Percentiles rank a stretch among this genome's conserved stretches.
These are phyloP conservation scores for Azolla pinnata DNA, from an alignment of 75 land plant species.

Conservation along the genomic window DNA sequence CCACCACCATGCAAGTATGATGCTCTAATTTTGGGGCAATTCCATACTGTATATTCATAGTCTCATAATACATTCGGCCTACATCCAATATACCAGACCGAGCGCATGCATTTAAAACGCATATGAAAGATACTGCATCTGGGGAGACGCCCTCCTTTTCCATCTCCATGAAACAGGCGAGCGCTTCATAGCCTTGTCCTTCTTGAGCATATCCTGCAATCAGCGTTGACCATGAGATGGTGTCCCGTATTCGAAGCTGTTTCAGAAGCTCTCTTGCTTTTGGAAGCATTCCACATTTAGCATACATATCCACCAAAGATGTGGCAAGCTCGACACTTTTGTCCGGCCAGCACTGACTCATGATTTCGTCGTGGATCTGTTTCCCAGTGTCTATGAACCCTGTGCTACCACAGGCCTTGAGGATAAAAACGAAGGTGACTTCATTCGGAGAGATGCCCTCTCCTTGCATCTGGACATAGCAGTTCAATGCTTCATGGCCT, in stretches of 20 bases:
- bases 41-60: slow-evolving; percentile 26
- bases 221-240: slow-evolving; percentile 21
- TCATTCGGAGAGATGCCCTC: slow-evolving; percentile 15
- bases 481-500: slow-evolving; percentile 19
- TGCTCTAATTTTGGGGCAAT: slow-evolving; percentile 28
- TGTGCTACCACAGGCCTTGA: slow-evolving; percentile 34
- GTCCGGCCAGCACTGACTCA: slow-evolving; percentile 31
- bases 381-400: slow-evolving; percentile 22
- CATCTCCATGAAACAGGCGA: slow-evolving; percentile 26
- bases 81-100: slow-evolving; percentile 35
- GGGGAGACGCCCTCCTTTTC: slow-evolving; percentile 6
- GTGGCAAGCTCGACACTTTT: slow-evolving; percentile 15
- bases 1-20: slow-evolving; percentile 40
- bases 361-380: slow-evolving; percentile 25
- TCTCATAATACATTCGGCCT: slow-evolving; percentile 27
- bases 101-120: slow-evolving; percentile 33
- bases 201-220: slow-evolving; percentile 29
- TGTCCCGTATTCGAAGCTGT: slow-evolving; percentile 8
- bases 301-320: slow-evolving; percentile 30
- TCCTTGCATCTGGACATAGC: slow-evolving; percentile 21
- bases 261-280: slow-evolving; percentile 13
- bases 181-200: slow-evolving; percentile 22
- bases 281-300: slow-evolving; percentile 14
- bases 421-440: slow-evolving; percentile 30
- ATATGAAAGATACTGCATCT: slow-evolving; percentile 27